Conservation (phyloP, 805 yeast species). For the Saturnispora mendoncae region DNA sequence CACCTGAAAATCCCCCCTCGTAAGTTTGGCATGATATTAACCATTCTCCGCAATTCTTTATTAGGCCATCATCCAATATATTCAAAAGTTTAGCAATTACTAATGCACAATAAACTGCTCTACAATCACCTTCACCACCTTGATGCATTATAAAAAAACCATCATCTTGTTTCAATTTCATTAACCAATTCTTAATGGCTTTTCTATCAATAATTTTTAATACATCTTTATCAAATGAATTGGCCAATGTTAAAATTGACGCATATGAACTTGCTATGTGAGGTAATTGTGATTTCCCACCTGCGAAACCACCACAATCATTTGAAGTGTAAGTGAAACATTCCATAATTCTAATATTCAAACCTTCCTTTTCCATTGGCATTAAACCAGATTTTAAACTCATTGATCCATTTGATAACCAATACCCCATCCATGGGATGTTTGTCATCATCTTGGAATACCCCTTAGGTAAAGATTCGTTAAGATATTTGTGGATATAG, state of each 20-base stretch:
- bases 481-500: slow-evolving; percentile 36
- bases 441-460: slow-evolving; percentile 69
- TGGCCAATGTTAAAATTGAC: slow-evolving; percentile 51
- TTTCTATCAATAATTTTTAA: slow-evolving; percentile 39
- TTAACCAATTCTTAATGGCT: slow-evolving; percentile 53
- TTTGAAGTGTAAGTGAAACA: slow-evolving; percentile 13
- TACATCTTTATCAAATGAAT: slow-evolving; percentile 34
- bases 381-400: slow-evolving; percentile 25
- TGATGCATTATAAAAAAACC: slow-evolving; percentile 73
- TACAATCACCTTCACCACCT: slow-evolving; percentile 76
- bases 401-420: slow-evolving; percentile 57
- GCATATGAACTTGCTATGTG: slow-evolving; percentile 86
- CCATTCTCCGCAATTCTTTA: slow-evolving; percentile 48
- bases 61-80: slow-evolving; percentile 53
- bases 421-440: slow-evolving; percentile 85
- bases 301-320: slow-evolving; percentile 47
- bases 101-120: slow-evolving; percentile 86
- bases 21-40: slow-evolving; percentile 68
- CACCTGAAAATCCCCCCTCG: slow-evolving; percentile 94
- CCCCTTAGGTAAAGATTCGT: slow-evolving; percentile 38
- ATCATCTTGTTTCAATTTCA: slow-evolving; percentile 49
- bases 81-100: slow-evolving; percentile 58
- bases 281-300: slow-evolving; percentile 74
- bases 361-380: slow-evolving; percentile 13
- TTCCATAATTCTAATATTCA: slow-evolving; percentile 10